phyloP scores from a whole-genome alignment of 495 filamentous ascomycete species.

The Neurospora sp. region DNA sequence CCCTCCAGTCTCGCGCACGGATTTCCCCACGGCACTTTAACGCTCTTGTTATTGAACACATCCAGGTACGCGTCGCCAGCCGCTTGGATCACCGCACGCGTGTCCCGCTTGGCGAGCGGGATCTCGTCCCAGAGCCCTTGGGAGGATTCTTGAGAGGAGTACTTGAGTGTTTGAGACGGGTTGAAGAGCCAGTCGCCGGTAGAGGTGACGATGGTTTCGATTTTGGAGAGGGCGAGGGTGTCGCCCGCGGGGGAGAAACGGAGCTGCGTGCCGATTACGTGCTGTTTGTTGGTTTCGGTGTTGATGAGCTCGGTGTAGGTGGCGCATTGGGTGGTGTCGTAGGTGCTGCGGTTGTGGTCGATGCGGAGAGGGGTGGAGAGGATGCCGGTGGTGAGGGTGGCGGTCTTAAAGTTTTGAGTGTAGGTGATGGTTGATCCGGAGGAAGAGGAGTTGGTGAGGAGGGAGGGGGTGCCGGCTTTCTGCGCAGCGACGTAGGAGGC shows the following conservation, averaged over 20 bases:
- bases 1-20: slow-evolving; percentile 40
- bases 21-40: slow-evolving; percentile 33
- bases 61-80: slow-evolving; percentile 39
- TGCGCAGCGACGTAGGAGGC: slow-evolving; percentile 34
- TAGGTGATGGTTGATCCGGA: slow-evolving; percentile 6
- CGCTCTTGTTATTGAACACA: slow-evolving; percentile 28
- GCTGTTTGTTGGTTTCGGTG: slow-evolving; percentile 30
- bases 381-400: slow-evolving; percentile 26
- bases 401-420: slow-evolving; percentile 26
- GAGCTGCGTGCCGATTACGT: slow-evolving; percentile 41
- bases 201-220: slow-evolving; percentile 35
- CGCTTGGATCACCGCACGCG: slow-evolving; percentile 29
- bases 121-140: slow-evolving; percentile 31
- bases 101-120: slow-evolving; percentile 27
- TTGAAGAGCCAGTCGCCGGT: slow-evolving; percentile 42
- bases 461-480: slow-evolving; percentile 23
- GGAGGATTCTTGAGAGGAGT: slow-evolving; percentile 25
- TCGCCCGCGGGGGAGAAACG: slow-evolving; percentile 17
- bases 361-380: slow-evolving; percentile 32
- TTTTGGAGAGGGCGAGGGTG: slow-evolving; percentile 20
- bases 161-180: slow-evolving; percentile 37
- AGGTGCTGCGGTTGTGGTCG: slow-evolving; percentile 36
- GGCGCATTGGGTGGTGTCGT: slow-evolving; percentile 40
- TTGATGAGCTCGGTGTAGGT: slow-evolving; percentile 43
- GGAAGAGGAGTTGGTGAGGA: slow-evolving; percentile 14